Base-by-base conservation (phyloP, 257 asterid species). In the Scutellaria galericulata region DNA sequence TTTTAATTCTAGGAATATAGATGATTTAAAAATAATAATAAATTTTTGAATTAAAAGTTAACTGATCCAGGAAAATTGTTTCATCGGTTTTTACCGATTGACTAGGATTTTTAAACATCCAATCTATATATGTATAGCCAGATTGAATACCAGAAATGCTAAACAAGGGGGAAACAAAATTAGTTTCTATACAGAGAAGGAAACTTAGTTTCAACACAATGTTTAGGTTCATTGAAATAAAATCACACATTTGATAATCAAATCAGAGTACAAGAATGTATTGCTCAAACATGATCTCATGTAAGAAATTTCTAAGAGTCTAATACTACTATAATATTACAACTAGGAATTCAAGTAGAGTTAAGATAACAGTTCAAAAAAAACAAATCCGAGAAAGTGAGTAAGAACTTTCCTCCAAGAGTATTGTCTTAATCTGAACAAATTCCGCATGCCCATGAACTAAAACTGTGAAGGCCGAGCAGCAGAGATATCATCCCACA, bases 311-410 rank as follows among this genome's bases (percentile, higher is more conserved):
- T 63, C 76, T 74, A 74, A 39, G 72, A 40, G 50, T 56, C 48
- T 78, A 35, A 47, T 24, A 68, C 73, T 78, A 74, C 69, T 74
- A 74, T 74, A 64, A 74, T 62, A 68, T 68, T 78, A 78, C 79
- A 78, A 14, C 66, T 68, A 73, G 10, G 57, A 61, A 48, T 11
- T 35, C 50, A 44, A 9, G 46, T 13, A 48, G 57, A 11, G 8
- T 15, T 54, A 22, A 27, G 31, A 40, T 24, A 45, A 46, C 7
- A 5, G 27, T 60, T 24, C 56, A 50, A 53, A 63, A 20, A 31
- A 73, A 64, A 57, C 55, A 51, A 31, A 31, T 31, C 37, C 37
- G 42, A 39, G 42, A 8, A 37, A 57, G 70, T 37, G 73, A 48
- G 35, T 54, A 62, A 51, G 39, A 71, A 55, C 69, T 54, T 55